Conservation (phyloP, 202 grass and related monocot species). For the Brachypodium distachyon region DNA sequence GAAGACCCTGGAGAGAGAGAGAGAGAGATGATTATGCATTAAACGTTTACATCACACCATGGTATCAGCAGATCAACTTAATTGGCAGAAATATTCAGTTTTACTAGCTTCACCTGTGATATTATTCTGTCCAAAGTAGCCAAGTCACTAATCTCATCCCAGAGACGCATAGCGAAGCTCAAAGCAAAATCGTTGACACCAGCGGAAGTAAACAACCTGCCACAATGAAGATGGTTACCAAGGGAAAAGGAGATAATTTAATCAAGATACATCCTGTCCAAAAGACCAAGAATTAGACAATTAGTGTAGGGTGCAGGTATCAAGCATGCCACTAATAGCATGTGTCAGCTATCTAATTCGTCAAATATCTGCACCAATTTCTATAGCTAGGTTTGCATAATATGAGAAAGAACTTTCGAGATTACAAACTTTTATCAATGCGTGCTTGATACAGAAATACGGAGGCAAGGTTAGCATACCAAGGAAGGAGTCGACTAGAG, state of each 20-base stretch:
- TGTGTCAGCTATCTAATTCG: constrained; percentile 6
- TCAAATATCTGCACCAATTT: constrained; percentile 15
- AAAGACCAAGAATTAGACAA: constrained; percentile 5
- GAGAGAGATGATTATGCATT: not conserved
- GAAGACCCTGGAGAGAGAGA: constrained; percentile 53
- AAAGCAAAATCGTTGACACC: constrained; percentile 51
- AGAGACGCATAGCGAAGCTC: constrained; percentile 56
- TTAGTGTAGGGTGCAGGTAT: not conserved
- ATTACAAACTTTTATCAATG: not conserved
- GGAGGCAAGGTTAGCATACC: constrained; percentile 42
- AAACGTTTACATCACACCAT: constrained; percentile 9
- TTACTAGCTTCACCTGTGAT: constrained; percentile 34
- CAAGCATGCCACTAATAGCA: not conserved
- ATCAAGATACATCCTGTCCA: not conserved
- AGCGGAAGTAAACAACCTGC: constrained; percentile 48
- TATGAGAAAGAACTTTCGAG: not conserved
- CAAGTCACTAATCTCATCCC: constrained; percentile 51
- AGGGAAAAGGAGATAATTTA: constrained; percentile 3
- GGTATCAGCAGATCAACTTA: not conserved
- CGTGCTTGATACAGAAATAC: constrained; percentile 18
- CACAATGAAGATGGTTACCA: not conserved
- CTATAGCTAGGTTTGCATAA: constrained; percentile 18
- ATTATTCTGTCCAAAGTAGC: constrained; percentile 37
- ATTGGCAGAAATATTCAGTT: constrained; percentile 15
- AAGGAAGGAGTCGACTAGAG: constrained; percentile 57